Percentiles rank a stretch among this genome's conserved stretches.
phyloP scores from a whole-genome alignment of 352 stramenopile species.

The Globisporangium okanoganense region DNA sequence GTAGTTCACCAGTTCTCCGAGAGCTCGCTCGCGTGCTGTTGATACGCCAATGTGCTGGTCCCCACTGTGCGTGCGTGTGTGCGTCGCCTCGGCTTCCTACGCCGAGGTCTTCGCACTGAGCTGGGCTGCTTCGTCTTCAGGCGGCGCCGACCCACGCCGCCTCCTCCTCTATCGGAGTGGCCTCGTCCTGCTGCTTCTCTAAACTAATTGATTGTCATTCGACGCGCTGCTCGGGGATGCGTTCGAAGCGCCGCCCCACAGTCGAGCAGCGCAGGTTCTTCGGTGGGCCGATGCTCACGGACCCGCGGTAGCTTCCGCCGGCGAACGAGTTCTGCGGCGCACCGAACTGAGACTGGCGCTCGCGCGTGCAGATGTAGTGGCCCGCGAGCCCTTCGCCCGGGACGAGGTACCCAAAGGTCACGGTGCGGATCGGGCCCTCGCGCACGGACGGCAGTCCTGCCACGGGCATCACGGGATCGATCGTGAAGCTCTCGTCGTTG shows the following conservation, averaged over 20 bases:
- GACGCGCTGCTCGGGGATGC: slow-evolving; percentile 59
- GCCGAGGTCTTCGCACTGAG: neutral
- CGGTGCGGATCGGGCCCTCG: slow-evolving; percentile 42
- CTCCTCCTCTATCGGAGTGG: no score
- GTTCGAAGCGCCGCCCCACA: slow-evolving; percentile 47
- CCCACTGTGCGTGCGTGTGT: neutral
- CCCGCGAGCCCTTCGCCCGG: slow-evolving; percentile 58
- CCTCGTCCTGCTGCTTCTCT: slow-evolving; percentile 4
- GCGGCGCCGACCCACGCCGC: neutral
- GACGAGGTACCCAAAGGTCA: slow-evolving; percentile 76
- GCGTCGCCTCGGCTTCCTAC: neutral
- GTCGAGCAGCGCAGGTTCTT: slow-evolving; percentile 45
- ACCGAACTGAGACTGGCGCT: slow-evolving; percentile 32
- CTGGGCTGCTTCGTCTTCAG: neutral
- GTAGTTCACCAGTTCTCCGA: neutral
- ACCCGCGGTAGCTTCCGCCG: slow-evolving; percentile 70
- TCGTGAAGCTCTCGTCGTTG: slow-evolving; percentile 80
- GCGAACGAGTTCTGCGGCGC: slow-evolving; percentile 61
- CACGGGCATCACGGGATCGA: slow-evolving; percentile 72
- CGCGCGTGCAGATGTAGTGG: slow-evolving; percentile 81
- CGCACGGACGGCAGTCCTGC: slow-evolving; percentile 52
- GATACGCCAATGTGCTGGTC: neutral
- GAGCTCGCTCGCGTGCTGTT: neutral
- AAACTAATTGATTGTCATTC: slow-evolving; percentile 31
- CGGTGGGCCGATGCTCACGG: slow-evolving; percentile 62